Base-by-base conservation (phyloP, 495 filamentous ascomycete genomes). In the Hypoxylon lenormandii region DNA sequence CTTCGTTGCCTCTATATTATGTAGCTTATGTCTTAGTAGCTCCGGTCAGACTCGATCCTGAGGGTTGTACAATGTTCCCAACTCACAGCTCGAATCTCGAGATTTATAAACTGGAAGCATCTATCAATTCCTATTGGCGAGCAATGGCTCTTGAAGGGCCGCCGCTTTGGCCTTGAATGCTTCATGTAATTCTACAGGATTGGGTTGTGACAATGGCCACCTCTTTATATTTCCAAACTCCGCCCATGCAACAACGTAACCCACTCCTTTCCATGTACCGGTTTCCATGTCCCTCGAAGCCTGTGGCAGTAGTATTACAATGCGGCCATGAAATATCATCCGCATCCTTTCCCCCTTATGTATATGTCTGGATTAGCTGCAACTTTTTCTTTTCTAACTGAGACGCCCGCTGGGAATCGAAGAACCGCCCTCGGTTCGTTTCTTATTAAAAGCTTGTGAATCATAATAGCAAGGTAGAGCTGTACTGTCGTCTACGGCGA, bases 161-260 rank as follows among this genome's bases (percentile, higher is more conserved):
- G 19, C 21, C 57, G 37, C 57, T 52, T 18, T 12, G 21, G 37
- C 49, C 56, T 22, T 45, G 12, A 12, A 43, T 46, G 54, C 45
- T n/a, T 36, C 54, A 36, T 23, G 5, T 54, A 36, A 43, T 53
- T 64, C 46, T 69, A 52, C 60, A 72, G 16, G 36, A n/a, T n/a
- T n/a, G n/a, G 33, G 42, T 18, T 49, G 54, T 47, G 60, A 55
- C 22, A 33, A 50, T 58, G 23, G 50, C 23, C 40, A 18, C 19
- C 52, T 49, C 52, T 18, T 36, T 62, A 64, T 64, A 58, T 72
- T 69, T 69, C 64, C 65, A 66, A 75, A 73, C 72, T 67, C 71
- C 68, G 54, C 36, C 73, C 67, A 66, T 70, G 61, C 62, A 73
- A 53, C 53, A 37, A 47, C 45, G 30, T 52, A 19, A 28, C 23